Evolutionary conservation across 2,329 filamentous ascomycete species (phyloP).

Genomic region (Metarhizium album): DNA sequence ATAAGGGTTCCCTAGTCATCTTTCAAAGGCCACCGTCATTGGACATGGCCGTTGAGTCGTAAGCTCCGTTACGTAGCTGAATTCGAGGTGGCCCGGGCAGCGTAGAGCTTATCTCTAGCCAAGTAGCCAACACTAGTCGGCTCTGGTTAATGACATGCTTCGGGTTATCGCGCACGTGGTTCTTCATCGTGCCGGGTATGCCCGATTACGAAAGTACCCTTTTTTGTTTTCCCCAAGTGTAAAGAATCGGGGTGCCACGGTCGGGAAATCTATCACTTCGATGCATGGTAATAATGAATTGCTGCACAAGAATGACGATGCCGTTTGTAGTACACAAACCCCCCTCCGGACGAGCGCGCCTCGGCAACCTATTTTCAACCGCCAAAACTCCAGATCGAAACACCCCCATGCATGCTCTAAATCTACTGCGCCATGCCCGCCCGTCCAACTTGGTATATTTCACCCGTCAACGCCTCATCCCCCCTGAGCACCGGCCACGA

Average conservation of each 20-base stretch:
- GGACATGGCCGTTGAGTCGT: not conserved
- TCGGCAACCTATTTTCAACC: not conserved
- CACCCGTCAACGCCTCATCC: conserved; percentile 56
- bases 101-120: not conserved
- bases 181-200: no score
- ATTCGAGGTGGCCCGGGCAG: conserved; percentile 18
- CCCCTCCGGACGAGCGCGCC: not conserved
- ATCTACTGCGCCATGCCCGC: conserved; percentile 40
- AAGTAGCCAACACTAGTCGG: no score
- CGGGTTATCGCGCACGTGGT: not conserved
- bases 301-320: not conserved
- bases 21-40: not conserved
- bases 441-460: conserved; percentile 83
- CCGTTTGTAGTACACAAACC: not conserved
- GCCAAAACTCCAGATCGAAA: not conserved
- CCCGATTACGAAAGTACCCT: no score
- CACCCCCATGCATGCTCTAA: not conserved
- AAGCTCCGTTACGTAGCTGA: conserved; percentile 22
- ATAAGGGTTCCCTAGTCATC: conserved; percentile 4
- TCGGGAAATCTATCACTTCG: no score
- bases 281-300: not conserved
- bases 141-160: not conserved
- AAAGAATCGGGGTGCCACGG: no score
- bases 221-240: no score
- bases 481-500: conserved; percentile 80